Evolutionary conservation across 495 filamentous ascomycete genomes (phyloP).

Genomic region (Talaromyces borbonicus): DNA sequence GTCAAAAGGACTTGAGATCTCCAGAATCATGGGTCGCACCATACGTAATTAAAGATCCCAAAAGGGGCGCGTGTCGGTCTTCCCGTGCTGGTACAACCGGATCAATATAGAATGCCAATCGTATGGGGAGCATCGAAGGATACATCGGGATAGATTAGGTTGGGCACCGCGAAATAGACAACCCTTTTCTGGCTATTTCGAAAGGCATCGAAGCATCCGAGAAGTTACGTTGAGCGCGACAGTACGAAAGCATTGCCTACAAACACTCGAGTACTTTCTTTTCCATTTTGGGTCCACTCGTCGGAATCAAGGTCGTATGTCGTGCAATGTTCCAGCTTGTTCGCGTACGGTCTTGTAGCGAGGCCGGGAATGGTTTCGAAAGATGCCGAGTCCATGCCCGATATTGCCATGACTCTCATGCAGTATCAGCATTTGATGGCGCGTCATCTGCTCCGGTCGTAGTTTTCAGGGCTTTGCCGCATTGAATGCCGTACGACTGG

Average conservation of each 20-base stretch:
- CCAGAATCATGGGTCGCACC: slow-evolving; percentile 24
- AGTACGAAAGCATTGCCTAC: slow-evolving; percentile 23
- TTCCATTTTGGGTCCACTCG: slow-evolving; percentile 36
- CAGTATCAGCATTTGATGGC: slow-evolving; percentile 19
- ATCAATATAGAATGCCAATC: slow-evolving; percentile 27
- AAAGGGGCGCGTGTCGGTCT: slow-evolving; percentile 35
- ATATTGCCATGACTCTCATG: not conserved
- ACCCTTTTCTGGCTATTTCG: slow-evolving; percentile 19
- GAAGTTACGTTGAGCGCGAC: slow-evolving; percentile 30
- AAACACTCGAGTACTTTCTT: slow-evolving; percentile 20
- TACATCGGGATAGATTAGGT: slow-evolving; percentile 23
- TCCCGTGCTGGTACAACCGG: slow-evolving; percentile 33
- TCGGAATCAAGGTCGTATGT: slow-evolving; percentile 32
- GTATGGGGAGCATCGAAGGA: slow-evolving; percentile 19
- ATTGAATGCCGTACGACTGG: slow-evolving; percentile 30
- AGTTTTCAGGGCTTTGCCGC: slow-evolving; percentile 16
- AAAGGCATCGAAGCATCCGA: slow-evolving; percentile 13
- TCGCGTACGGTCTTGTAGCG: slow-evolving; percentile 29
- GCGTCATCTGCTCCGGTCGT: slow-evolving; percentile 24
- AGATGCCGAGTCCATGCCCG: slow-evolving; percentile 3
- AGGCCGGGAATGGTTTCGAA: slow-evolving; percentile 28
- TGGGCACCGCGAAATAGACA: slow-evolving; percentile 23
- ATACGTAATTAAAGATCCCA: slow-evolving; percentile 28
- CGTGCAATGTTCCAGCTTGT: slow-evolving; percentile 20
- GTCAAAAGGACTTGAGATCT: slow-evolving; percentile 35